phyloP scores from a whole-genome alignment of 2,329 filamentous ascomycete genomes.

The Colletotrichum endophyticum region DNA sequence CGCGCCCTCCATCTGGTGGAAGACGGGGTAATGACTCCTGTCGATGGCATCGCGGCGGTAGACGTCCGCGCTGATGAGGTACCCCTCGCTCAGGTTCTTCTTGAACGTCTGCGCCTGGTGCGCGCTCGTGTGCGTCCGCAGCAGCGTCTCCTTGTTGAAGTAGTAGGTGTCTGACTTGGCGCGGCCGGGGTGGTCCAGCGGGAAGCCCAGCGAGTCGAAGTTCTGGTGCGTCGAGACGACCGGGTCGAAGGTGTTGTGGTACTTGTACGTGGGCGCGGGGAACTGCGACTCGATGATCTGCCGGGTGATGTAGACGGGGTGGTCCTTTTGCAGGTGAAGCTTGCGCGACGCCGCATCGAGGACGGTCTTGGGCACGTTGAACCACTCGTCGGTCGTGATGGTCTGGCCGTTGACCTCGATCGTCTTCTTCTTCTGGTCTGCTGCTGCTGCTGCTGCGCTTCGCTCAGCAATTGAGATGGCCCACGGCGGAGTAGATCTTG shows the following conservation, averaged over 20 bases:
- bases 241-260: conserved; percentile 80
- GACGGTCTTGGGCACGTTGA: conserved; percentile 81
- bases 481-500: not conserved
- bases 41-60: conserved; percentile 96
- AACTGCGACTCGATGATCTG: conserved; percentile 93
- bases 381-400: conserved; percentile 79
- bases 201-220: conserved; percentile 96
- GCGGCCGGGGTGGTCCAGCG: conserved; percentile 84
- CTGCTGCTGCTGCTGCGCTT: not conserved
- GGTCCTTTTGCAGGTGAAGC: conserved; percentile 89
- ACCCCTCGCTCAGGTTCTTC: conserved; percentile 75
- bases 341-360: conserved; percentile 74
- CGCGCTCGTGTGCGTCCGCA: conserved; percentile 93
- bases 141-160: conserved; percentile 80
- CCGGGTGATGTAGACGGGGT: conserved; percentile 89
- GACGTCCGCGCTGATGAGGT: conserved; percentile 91
- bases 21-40: conserved; percentile 92
- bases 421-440: conserved; percentile 29
- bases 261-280: conserved; percentile 71
- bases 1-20: conserved; percentile 98
- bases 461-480: not conserved
- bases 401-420: conserved; percentile 66
- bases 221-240: conserved; percentile 87
- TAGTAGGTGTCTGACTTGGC: conserved; percentile 95
- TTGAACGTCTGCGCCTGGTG: conserved; percentile 87